Percentiles rank a stretch among this genome's conserved stretches.
Conservation (phyloP, 1,284 basidiomycete genomes). For the Irpex lacteus region DNA sequence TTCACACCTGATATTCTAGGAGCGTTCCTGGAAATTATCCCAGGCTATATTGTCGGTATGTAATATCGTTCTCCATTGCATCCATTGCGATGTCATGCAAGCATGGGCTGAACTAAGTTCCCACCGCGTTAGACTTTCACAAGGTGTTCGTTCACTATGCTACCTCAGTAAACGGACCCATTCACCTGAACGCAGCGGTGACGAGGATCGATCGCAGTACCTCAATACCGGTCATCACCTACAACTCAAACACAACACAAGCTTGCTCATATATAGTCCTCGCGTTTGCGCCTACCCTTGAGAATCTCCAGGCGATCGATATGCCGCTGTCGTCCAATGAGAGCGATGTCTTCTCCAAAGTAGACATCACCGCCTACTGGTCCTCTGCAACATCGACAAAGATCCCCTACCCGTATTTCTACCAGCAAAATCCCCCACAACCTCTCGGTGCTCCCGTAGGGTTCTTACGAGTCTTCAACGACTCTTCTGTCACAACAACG, state of each 20-base stretch:
- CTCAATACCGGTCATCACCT: neutral
- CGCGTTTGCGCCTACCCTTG: neutral
- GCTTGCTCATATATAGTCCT: neutral
- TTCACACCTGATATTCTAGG: slow-evolving; percentile 1
- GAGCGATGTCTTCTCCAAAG: neutral
- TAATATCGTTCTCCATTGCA: neutral
- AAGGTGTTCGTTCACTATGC: neutral
- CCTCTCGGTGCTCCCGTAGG: neutral
- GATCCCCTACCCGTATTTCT: neutral
- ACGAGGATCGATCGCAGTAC: neutral
- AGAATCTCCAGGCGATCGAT: neutral
- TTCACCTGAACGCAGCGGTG: neutral
- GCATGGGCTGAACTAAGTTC: neutral
- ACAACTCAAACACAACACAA: neutral
- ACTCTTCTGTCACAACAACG: neutral
- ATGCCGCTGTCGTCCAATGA: neutral
- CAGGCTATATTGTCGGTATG: slow-evolving; percentile 2
- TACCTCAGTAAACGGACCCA: neutral
- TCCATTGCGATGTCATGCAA: neutral
- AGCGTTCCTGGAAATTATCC: neutral
- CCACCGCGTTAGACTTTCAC: neutral
- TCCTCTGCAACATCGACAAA: neutral
- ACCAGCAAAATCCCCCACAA: neutral
- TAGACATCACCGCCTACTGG: slow-evolving; percentile 1
- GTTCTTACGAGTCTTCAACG: neutral